Conservation (phyloP, 108 stramenopile species). For the Poteriospumella lacustris region DNA sequence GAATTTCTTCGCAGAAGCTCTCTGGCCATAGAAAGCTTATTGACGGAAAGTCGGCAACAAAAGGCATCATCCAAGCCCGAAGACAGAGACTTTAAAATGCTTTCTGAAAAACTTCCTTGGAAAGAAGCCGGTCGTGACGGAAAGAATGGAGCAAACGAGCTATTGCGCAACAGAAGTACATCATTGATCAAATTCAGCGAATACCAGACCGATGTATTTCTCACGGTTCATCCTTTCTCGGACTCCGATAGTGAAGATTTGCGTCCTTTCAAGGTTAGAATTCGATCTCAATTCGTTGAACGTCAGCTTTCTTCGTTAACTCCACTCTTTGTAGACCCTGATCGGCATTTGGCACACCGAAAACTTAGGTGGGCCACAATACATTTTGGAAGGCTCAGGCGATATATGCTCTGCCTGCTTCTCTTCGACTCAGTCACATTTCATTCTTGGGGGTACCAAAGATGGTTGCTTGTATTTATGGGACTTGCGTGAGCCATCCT, state of each 20-base stretch:
- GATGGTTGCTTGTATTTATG: constrained; percentile 5
- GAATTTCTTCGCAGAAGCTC: no score
- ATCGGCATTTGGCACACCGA: not conserved
- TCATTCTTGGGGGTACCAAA: not conserved
- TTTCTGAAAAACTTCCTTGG: no score
- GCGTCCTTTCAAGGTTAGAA: constrained; percentile 14
- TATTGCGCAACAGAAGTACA: not conserved
- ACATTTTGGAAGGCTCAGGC: not conserved
- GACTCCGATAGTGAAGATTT: not conserved
- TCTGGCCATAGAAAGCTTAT: no score
- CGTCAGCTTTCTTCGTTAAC: no score
- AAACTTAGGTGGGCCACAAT: not conserved
- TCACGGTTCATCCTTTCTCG: constrained; percentile 15
- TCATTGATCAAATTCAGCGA: not conserved
- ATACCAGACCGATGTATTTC: not conserved
- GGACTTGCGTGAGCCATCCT: constrained; percentile 1
- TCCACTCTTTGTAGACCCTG: no score
- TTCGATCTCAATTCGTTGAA: no score
- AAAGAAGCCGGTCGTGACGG: not conserved
- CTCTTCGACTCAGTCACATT: not conserved
- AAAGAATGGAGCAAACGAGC: constrained; percentile 8
- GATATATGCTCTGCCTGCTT: not conserved
- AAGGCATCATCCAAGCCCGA: no score
- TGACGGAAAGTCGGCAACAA: no score
- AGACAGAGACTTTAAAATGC: no score